Evolutionary conservation across 257 asterid genomes (phyloP).

Genomic region (Penstemon newberryi): DNA sequence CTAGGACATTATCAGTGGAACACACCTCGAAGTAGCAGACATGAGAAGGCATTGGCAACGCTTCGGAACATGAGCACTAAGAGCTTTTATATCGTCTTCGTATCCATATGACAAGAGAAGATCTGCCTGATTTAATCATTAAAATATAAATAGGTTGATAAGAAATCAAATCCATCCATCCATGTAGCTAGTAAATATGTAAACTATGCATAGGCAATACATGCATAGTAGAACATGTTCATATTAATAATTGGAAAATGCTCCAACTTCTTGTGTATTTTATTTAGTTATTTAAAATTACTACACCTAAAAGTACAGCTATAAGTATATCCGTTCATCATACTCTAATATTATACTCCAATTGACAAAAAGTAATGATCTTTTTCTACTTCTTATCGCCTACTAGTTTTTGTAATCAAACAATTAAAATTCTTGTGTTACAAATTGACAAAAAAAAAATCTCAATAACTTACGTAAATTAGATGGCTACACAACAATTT

Average conservation of each 20-base stretch:
- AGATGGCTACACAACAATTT: background rate
- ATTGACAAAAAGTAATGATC: conserved; percentile 3
- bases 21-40: conserved; percentile 97
- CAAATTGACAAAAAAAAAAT: conserved; percentile 12
- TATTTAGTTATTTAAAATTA: too few relatives aligned
- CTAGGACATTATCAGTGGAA: conserved; percentile 15
- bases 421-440: background rate
- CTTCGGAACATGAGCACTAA: conserved; percentile 71
- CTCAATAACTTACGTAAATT: background rate
- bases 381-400: background rate
- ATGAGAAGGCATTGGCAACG: conserved; percentile 95
- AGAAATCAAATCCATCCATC: conserved; percentile 13
- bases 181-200: background rate
- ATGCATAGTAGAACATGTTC: background rate
- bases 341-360: background rate
- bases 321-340: too few relatives aligned
- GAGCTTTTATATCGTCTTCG: conserved; percentile 83
- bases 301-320: too few relatives aligned
- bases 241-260: background rate
- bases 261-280: too few relatives aligned
- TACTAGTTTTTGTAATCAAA: conserved; percentile 2
- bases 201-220: background rate
- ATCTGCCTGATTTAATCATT: conserved; percentile 71
- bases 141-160: conserved; percentile 24
- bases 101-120: conserved; percentile 92